Evolutionary conservation across 192 early-diverging fungal genomes (phyloP).

Genomic region (Rhizophagus sp.): DNA sequence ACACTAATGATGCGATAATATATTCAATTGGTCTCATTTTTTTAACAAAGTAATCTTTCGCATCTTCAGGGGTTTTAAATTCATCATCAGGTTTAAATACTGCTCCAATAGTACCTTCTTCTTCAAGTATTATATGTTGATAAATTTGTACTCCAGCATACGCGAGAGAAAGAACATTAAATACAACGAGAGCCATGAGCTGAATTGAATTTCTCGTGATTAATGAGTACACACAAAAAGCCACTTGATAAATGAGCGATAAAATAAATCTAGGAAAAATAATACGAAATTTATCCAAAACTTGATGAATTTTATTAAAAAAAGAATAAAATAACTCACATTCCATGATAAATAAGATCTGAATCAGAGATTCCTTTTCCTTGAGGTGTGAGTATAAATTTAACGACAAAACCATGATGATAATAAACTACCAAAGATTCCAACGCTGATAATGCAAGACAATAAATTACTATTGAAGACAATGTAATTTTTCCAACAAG

Average conservation of each 20-base stretch:
- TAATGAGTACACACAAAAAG: conserved; percentile 6
- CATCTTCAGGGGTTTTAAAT: background rate
- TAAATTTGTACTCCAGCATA: conserved; percentile 74
- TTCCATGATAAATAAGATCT: background rate
- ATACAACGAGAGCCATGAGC: conserved; percentile 68
- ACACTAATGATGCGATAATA: conserved; percentile 44
- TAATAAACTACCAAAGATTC: background rate
- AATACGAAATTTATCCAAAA: too few relatives aligned
- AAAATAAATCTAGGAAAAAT: conserved; percentile 13
- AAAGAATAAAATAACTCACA: background rate
- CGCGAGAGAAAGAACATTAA: conserved; percentile 62
- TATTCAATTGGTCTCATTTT: conserved; percentile 48
- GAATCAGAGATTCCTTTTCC: background rate
- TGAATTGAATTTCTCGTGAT: conserved; percentile 77
- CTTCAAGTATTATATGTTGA: conserved; percentile 34
- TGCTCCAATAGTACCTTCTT: background rate
- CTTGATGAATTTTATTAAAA: too few relatives aligned
- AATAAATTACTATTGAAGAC: background rate
- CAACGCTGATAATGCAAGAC: background rate
- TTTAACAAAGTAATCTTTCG: conserved; percentile 29
- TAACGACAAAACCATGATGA: background rate
- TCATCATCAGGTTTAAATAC: background rate
- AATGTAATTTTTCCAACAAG: background rate
- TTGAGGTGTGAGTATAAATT: background rate
- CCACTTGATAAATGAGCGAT: conserved; percentile 9